Base-by-base conservation (phyloP, 1,284 basidiomycete genomes). In the Quambalaria eucalypti region DNA sequence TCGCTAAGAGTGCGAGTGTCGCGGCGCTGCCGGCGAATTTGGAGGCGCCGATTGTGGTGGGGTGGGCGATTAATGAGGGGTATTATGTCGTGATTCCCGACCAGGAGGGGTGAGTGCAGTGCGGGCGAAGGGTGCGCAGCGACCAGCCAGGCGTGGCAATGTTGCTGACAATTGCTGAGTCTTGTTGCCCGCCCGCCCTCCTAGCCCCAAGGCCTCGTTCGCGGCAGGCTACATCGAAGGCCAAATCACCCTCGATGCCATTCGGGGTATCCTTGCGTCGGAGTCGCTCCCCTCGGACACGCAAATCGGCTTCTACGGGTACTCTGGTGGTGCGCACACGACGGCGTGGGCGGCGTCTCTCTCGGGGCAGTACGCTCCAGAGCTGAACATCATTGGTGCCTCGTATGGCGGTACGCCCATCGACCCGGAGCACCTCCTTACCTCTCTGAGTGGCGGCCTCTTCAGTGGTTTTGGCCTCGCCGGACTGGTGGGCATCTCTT, bases 81-180 rank as follows among this genome's bases (percentile, higher is more conserved):
- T 71, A 64, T 60, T 64, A 71, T 44, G 71, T 71, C 7, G 64
- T 65, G 21, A 59, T 62, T 10, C 46, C 70, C 21, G 71, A 74
- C 50, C 62, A 68, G 55, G 64, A 69, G 25, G 39, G 71, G 71
- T 30, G 42, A 52, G 28, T 33, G n/a, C 39, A 6, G 14, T 9
- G 25, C 30, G 60, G 16, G 50, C 48, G 50, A 60, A 58, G 40
- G 56, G 55, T 49, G 25, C 48, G 42, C 52, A 58, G 31, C 31
- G 16, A 26, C 31, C 61, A 47, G 51, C 62, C 9, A 21, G 48
- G 25, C n/a, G 51, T n/a, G n/a, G n/a, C 55, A 65, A 50, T 28
- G 19, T 48, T 6, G 59, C 64, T 28, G 68, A 46, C 23, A 40
- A 65, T 10, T 62, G 62, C 46, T 66, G 65, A 72, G 56, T 64